Evolutionary conservation across 2,329 filamentous ascomycete species (phyloP).

Genomic region (Trichoderma hamatum): DNA sequence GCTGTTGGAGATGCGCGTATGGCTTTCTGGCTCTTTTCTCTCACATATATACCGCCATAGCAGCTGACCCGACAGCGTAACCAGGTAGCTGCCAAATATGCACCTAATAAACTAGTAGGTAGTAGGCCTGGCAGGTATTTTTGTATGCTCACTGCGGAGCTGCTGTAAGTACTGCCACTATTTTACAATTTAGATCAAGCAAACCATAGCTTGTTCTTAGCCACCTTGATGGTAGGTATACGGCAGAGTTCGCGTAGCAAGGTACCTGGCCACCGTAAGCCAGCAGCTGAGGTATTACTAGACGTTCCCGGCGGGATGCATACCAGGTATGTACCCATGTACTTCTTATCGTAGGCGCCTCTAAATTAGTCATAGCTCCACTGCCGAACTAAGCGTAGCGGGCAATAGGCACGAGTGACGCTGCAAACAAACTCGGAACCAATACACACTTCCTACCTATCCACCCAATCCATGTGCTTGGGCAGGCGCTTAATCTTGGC

Average conservation of each 20-base stretch:
- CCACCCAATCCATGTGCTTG: neutral
- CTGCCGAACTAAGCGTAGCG: neutral
- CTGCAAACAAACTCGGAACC: neutral
- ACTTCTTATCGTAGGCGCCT: neutral
- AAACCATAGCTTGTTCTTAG: neutral
- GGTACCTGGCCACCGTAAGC: too few species aligned
- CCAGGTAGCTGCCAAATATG: too few species aligned
- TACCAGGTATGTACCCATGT: neutral
- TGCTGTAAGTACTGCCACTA: too few species aligned
- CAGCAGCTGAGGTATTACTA: neutral
- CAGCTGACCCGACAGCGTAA: neutral
- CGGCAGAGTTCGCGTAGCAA: too few species aligned
- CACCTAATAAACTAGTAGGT: too few species aligned
- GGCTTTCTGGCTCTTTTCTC: neutral
- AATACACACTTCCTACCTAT: neutral
- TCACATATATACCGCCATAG: neutral
- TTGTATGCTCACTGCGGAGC: too few species aligned
- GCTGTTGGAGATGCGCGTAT: neutral
- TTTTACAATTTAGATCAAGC: too few species aligned
- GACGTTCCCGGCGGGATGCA: neutral
- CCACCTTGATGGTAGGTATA: too few species aligned
- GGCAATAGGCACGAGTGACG: neutral
- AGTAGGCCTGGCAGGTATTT: too few species aligned
- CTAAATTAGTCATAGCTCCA: neutral
- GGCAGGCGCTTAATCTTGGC: constrained; percentile 1